A percentile compares a stretch with the other conserved stretches of the same genome.
Conservation (phyloP, 2,329 filamentous ascomycete genomes). For the Alternaria triticina region DNA sequence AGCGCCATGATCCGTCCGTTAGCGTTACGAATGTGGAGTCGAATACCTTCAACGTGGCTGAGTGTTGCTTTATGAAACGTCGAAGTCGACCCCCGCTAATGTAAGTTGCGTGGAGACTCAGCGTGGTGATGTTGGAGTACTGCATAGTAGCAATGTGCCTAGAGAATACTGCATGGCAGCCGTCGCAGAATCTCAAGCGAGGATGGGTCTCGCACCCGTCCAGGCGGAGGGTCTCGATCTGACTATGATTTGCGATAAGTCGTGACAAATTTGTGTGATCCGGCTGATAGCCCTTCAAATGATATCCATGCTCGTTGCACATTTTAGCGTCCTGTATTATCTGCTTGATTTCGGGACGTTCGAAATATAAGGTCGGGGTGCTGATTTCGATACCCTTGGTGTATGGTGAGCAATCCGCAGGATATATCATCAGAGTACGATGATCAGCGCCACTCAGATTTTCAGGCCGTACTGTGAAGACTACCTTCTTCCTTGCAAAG, state of each 20-base stretch:
- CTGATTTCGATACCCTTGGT: not conserved
- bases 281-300: not conserved
- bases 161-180: not conserved
- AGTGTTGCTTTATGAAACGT: not conserved
- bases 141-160: not conserved
- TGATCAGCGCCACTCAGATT: not conserved
- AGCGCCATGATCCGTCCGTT: not conserved
- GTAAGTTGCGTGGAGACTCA: not conserved
- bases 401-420: not conserved
- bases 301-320: not conserved
- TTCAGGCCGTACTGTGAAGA: not conserved
- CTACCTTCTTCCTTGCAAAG: not conserved
- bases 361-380: not conserved
- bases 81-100: not conserved
- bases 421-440: not conserved
- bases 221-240: not conserved
- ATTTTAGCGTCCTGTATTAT: not conserved
- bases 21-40: not conserved
- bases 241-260: not conserved
- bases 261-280: not conserved
- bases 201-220: not conserved
- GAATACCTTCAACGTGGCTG: not conserved
- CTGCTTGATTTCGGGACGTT: not conserved
- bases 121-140: not conserved
- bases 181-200: not conserved